Base-by-base conservation (phyloP, 2,329 filamentous ascomycete genomes). In the Cladosporium sp. region DNA sequence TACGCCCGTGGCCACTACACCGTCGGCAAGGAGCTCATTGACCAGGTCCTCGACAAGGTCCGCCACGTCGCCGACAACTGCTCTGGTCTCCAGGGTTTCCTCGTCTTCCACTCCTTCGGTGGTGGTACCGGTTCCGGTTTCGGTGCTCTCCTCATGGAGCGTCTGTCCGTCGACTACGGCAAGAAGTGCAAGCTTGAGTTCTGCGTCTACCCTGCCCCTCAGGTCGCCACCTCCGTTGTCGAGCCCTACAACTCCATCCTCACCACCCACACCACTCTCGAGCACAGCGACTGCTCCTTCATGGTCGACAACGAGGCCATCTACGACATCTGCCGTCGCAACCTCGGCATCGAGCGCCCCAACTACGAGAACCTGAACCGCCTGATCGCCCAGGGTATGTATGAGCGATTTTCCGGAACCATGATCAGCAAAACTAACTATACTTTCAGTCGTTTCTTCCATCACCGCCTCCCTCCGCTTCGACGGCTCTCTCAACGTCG, bases 141-240 rank as follows among this genome's bases (percentile, higher is more conserved):
- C 74, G 93, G 93, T 76, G 93, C 93, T 66, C 84, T 98, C 62
- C 80, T 98, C 65, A 95, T 98, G 90, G 93, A 98, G 80, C 92
- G 93, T 71, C 84, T 98, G 56, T 97, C 93, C 30, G 88, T 96
- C 67, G 93, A 98, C 77, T 98, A 96, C 70, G 92, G 93, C 79
- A 98, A 98, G 86, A 98, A 98, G 86, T 94, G 88, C 83, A 98
- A 98, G 85, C 83, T 98, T 58, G 93, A 98, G 77, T 98, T 98
- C 82, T 95, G 90, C 68, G 91, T 98, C 68, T 98, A 98, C 79
- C 93, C 93, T 67, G 91, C 93, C 62, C 93, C 93, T 54, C 91
- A 95, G 78, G 93, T 93, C 61, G 89, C 92, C 62, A 96, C 92
- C 66, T 94, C 93, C 38, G 92, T 98, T 55, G 93, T 98, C 59